A percentile compares a stretch with the other conserved stretches of the same genome.
phyloP scores from a whole-genome alignment of 2,329 filamentous ascomycete species.

The Paramyrothecium sp. region DNA sequence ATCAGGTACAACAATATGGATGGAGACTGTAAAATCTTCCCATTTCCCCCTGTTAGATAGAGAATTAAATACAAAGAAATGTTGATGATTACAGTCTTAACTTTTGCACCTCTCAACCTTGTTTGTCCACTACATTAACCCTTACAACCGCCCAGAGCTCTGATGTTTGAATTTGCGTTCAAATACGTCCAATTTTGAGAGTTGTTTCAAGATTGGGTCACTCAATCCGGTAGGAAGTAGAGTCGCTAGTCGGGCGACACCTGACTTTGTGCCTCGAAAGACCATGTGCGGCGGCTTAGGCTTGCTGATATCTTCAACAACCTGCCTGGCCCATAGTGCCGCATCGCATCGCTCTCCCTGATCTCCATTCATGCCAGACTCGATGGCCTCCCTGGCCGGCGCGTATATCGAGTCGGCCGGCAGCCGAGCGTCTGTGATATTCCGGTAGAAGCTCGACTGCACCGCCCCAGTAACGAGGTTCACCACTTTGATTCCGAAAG shows the following conservation, averaged over 20 bases:
- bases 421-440: background rate
- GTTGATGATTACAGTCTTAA: too few species aligned
- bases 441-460: conserved; percentile 14
- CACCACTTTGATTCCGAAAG: conserved; percentile 22
- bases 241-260: conserved; percentile 2
- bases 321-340: conserved; percentile 12
- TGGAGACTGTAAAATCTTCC: too few species aligned
- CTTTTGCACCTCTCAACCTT: too few species aligned
- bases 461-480: conserved; percentile 22
- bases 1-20: too few species aligned
- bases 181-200: too few species aligned
- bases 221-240: conserved; percentile 9
- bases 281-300: conserved; percentile 10
- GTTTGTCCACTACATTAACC: too few species aligned
- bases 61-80: too few species aligned
- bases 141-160: too few species aligned
- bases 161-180: too few species aligned
- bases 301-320: conserved; percentile 13
- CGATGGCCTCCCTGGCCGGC: conserved; percentile 11
- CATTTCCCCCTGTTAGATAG: too few species aligned
- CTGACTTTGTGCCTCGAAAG: conserved; percentile 9
- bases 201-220: too few species aligned
- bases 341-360: conserved; percentile 2
- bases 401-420: conserved; percentile 12
- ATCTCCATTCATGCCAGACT: background rate